These are phyloP conservation scores for Hericium erinaceus DNA, from an alignment of 768 basidiomycete species.

Conservation along the genomic window DNA sequence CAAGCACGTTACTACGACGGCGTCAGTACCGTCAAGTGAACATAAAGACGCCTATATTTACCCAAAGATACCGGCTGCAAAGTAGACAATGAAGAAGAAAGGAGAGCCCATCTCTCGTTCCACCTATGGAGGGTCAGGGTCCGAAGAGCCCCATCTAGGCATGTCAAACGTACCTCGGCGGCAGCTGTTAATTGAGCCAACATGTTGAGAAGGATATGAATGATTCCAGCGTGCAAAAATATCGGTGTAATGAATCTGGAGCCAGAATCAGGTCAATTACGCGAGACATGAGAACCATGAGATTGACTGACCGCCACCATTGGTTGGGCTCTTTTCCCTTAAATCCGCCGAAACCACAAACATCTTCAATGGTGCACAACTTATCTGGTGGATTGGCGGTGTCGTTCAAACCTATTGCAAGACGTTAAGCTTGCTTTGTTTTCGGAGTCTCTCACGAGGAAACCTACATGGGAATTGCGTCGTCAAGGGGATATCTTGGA, in stretches of 20 bases:
- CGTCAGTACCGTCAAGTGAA: no score
- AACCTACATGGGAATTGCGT: constrained; percentile 47
- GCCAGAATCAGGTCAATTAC: background rate
- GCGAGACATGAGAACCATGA: background rate
- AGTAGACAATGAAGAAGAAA: constrained; percentile 79
- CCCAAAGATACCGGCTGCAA: constrained; percentile 91
- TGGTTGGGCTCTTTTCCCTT: constrained; percentile 38
- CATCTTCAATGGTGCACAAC: constrained; percentile 65
- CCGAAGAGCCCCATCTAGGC: background rate
- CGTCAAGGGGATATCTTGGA: constrained; percentile 44
- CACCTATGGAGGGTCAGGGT: constrained; percentile 35
- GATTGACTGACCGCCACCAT: constrained; percentile 36
- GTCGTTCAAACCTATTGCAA: constrained; percentile 60
- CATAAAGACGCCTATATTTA: constrained; percentile 22
- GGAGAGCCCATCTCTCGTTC: constrained; percentile 88
- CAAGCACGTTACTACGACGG: constrained; percentile 61
- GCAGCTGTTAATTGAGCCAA: constrained; percentile 75
- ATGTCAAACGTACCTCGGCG: constrained; percentile 45
- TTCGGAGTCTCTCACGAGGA: constrained; percentile 5
- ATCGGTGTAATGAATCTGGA: constrained; percentile 45
- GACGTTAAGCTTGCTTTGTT: constrained; percentile 5
- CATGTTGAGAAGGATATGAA: constrained; percentile 91
- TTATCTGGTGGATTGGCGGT: constrained; percentile 67
- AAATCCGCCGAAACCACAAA: constrained; percentile 87
- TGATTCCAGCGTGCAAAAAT: constrained; percentile 90